These are phyloP conservation scores for Coleophoma crateriformis DNA, from an alignment of 2,329 filamentous ascomycete species.

Conservation along the genomic window DNA sequence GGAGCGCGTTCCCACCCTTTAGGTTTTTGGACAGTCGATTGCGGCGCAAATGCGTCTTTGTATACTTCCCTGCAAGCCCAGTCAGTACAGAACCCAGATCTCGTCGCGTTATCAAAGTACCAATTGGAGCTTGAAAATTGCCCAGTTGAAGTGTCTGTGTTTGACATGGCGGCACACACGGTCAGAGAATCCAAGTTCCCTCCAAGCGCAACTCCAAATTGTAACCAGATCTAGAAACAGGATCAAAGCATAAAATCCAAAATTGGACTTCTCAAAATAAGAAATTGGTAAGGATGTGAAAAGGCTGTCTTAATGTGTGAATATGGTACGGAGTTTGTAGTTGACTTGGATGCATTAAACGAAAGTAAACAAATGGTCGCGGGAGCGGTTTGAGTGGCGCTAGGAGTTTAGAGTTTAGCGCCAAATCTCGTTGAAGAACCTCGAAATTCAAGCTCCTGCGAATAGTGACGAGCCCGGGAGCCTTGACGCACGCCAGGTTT, in stretches of 20 bases:
- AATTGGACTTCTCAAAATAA: no score
- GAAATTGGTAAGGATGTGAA: no score
- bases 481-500: no score
- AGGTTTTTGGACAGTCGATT: conserved; percentile 7
- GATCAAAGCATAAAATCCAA: background rate
- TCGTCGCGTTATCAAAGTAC: conserved; percentile 4
- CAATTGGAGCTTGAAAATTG: conserved; percentile 9
- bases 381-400: no score
- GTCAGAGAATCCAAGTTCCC: no score
- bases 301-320: no score
- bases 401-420: no score
- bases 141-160: conserved; percentile 2
- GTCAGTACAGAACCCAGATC: background rate
- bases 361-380: no score
- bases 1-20: conserved; percentile 25
- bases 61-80: conserved; percentile 19
- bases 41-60: conserved; percentile 21
- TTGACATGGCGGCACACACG: conserved; percentile 3
- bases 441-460: background rate
- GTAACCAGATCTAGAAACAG: no score
- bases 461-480: background rate
- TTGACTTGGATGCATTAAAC: no score
- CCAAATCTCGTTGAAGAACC: background rate
- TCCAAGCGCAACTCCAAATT: no score
- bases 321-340: no score